Conservation (phyloP, 352 stramenopile species). For the Aphanomyces stellatus region DNA sequence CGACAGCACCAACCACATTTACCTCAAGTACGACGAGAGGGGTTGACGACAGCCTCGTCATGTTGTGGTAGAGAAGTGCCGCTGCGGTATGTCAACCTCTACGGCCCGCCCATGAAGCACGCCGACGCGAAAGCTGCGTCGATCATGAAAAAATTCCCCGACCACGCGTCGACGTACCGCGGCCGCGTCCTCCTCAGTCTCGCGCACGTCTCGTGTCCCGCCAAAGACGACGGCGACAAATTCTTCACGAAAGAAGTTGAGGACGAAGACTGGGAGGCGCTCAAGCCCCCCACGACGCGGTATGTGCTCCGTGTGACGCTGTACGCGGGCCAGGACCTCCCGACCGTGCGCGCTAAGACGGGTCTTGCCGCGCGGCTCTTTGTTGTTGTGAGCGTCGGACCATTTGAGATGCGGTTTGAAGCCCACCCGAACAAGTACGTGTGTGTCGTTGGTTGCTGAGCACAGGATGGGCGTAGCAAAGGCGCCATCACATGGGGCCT, state of each 20-base stretch:
- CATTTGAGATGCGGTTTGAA: conserved; percentile 44
- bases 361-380: conserved; percentile 11
- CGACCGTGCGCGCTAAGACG: conserved; percentile 19
- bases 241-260: conserved; percentile 35
- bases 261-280: conserved; percentile 40
- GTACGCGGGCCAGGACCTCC: conserved; percentile 50
- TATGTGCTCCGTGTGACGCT: conserved; percentile 55
- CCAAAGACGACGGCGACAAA: conserved; percentile 40
- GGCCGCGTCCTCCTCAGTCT: conserved; percentile 73
- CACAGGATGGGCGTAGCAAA: conserved; percentile 21
- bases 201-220: conserved; percentile 38
- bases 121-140: conserved; percentile 44
- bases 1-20: background rate
- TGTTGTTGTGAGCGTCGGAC: conserved; percentile 39
- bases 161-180: conserved; percentile 72
- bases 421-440: conserved; percentile 42
- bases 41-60: no score
- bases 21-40: background rate
- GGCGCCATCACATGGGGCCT: background rate
- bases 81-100: conserved; percentile 76
- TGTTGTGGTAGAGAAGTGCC: conserved; percentile 21
- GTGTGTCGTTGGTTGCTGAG: conserved; percentile 46
- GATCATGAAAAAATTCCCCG: conserved; percentile 46
- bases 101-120: conserved; percentile 59
- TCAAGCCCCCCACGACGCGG: conserved; percentile 6